phyloP scores from a whole-genome alignment of 768 basidiomycete genomes.

The Cystobasidium onofrii region DNA sequence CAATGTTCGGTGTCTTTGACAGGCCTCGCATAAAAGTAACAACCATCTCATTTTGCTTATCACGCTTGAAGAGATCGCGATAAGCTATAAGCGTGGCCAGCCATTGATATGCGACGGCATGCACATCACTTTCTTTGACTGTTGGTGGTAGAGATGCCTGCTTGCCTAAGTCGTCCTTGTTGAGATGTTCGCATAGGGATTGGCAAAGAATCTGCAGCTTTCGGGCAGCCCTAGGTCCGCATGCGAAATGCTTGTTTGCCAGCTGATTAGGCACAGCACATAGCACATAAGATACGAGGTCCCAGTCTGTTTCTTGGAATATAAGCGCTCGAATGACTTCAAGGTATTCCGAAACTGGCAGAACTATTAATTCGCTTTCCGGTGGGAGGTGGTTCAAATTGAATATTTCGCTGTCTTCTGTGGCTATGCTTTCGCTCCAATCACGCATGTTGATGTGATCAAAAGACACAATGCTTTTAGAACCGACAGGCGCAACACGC shows the following conservation, averaged over 20 bases:
- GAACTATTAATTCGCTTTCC: slow-evolving; percentile 29
- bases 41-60: slow-evolving; percentile 47
- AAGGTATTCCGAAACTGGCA: slow-evolving; percentile 72
- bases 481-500: slow-evolving; percentile 13
- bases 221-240: slow-evolving; percentile 68
- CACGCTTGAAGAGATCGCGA: slow-evolving; percentile 61
- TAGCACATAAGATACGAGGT: slow-evolving; percentile 80
- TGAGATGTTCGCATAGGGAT: slow-evolving; percentile 61
- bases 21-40: slow-evolving; percentile 49
- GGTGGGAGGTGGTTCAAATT: slow-evolving; percentile 30
- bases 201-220: slow-evolving; percentile 59
- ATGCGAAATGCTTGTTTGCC: slow-evolving; percentile 91
- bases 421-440: slow-evolving; percentile 43
- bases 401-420: slow-evolving; percentile 42
- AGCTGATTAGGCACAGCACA: slow-evolving; percentile 85
- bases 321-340: slow-evolving; percentile 58
- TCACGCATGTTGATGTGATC: slow-evolving; percentile 41
- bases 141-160: slow-evolving; percentile 47
- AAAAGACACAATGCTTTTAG: slow-evolving; percentile 38
- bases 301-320: slow-evolving; percentile 75
- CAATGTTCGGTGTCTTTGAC: slow-evolving; percentile 47
- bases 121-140: slow-evolving; percentile 66
- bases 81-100: slow-evolving; percentile 83
- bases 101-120: slow-evolving; percentile 77
- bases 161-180: slow-evolving; percentile 55